A percentile compares a stretch with the other conserved stretches of the same genome.
Conservation (phyloP, 148 eudicot species). For the Chenopodium berlandieri region DNA sequence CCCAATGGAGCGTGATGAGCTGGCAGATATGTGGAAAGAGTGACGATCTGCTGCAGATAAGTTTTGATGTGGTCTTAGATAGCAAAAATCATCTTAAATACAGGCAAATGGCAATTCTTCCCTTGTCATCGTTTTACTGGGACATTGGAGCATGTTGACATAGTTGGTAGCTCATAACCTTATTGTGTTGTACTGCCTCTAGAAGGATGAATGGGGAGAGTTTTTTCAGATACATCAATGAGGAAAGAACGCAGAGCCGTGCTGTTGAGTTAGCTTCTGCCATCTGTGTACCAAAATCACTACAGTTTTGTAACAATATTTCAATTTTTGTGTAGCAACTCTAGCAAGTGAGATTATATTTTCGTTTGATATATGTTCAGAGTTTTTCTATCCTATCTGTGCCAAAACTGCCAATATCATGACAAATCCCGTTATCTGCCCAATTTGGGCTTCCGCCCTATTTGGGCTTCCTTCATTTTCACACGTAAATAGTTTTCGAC, state of each 20-base stretch:
- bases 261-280: background rate
- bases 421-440: background rate
- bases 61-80: background rate
- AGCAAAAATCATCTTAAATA: background rate
- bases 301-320: background rate
- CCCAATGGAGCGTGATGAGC: constrained; percentile 81
- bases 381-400: background rate
- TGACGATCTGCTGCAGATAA: constrained; percentile 25
- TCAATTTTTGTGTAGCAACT: background rate
- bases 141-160: background rate
- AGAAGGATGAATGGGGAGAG: background rate
- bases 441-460: too few species aligned
- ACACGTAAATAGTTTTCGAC: background rate
- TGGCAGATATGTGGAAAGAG: constrained; percentile 96
- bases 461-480: too few species aligned
- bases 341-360: background rate
- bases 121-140: background rate
- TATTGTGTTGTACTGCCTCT: background rate
- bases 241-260: background rate
- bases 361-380: too few species aligned
- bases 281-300: background rate
- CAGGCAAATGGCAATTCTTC: background rate
- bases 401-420: background rate
- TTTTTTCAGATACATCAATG: background rate
- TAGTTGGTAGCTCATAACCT: background rate